Percentiles rank a stretch among this genome's conserved stretches.
Evolutionary conservation across 2,329 filamentous ascomycete genomes (phyloP).

Genomic region (Trichoderma afroharzianum): DNA sequence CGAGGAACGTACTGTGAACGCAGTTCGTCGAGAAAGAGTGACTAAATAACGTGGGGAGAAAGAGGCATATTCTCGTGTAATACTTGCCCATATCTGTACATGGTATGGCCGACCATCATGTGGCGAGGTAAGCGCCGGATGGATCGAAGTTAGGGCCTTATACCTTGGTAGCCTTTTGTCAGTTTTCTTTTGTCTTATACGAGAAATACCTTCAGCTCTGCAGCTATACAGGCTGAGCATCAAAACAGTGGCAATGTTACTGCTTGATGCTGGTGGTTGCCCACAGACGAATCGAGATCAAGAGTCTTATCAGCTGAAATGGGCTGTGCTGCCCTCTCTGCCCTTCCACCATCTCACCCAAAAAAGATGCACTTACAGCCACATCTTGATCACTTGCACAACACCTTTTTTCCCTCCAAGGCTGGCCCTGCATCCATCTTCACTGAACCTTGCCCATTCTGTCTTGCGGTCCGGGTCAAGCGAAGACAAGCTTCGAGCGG

Average conservation of each 20-base stretch:
- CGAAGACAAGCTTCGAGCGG: neutral
- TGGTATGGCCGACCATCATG: slow-evolving; percentile 5
- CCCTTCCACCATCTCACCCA: neutral
- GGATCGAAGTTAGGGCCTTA: neutral
- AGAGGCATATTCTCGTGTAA: slow-evolving; percentile 26
- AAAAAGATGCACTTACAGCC: neutral
- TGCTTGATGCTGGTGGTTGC: neutral
- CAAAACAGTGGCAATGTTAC: neutral
- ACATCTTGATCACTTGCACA: neutral
- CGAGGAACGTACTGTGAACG: slow-evolving; percentile 29
- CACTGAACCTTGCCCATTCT: neutral
- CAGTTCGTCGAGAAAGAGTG: slow-evolving; percentile 28
- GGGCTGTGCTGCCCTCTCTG: neutral
- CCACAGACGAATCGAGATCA: neutral
- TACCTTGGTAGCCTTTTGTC: neutral
- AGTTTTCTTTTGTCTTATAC: neutral
- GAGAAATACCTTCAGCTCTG: neutral
- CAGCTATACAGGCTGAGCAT: neutral
- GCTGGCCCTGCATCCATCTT: neutral
- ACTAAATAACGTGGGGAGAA: slow-evolving; percentile 24
- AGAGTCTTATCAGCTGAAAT: neutral
- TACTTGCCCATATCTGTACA: slow-evolving; percentile 12
- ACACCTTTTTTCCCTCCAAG: neutral
- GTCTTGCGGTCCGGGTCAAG: neutral
- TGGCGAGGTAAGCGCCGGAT: slow-evolving; percentile 4